Conservation (phyloP, 192 early-diverging fungal genomes). For the Jimgerdemannia flammicorona region DNA sequence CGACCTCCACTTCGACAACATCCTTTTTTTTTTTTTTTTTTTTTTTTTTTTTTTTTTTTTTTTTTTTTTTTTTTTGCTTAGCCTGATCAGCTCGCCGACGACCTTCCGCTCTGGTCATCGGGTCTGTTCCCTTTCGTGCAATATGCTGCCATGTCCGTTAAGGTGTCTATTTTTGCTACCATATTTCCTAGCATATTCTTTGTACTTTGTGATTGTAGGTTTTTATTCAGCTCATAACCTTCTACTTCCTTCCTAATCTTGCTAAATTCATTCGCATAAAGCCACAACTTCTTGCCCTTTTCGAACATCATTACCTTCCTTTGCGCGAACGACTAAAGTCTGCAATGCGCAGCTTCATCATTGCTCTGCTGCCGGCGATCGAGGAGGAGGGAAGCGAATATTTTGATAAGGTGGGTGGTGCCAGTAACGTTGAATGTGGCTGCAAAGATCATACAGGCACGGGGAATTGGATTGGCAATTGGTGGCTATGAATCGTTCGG, state of each 20-base stretch:
- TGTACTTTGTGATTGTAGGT: constrained; percentile 8
- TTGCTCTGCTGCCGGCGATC: constrained; percentile 76
- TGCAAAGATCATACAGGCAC: no score
- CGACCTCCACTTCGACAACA: no score
- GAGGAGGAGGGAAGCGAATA: constrained; percentile 90
- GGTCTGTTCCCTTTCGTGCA: constrained; percentile 92
- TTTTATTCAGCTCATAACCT: background rate
- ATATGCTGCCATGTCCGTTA: constrained; percentile 75
- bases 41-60: no score
- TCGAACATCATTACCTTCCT: constrained; percentile 73
- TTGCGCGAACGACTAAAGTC: constrained; percentile 66
- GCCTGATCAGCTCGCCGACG: constrained; percentile 69
- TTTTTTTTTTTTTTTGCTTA: constrained; percentile 26
- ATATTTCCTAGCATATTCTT: background rate
- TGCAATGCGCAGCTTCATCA: constrained; percentile 73
- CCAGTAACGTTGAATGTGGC: no score
- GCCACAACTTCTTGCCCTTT: constrained; percentile 77
- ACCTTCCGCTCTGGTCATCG: constrained; percentile 81
- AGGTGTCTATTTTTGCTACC: constrained; percentile 40
- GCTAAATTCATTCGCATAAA: constrained; percentile 17
- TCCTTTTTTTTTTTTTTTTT: background rate
- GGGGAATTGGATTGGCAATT: no score
- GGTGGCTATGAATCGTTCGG: no score
- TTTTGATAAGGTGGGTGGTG: constrained; percentile 57
- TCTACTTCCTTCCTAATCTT: background rate